Percentiles rank a stretch among this genome's conserved stretches.
Conservation (phyloP, 129 eudicot genomes). For the Tagetes erecta region DNA sequence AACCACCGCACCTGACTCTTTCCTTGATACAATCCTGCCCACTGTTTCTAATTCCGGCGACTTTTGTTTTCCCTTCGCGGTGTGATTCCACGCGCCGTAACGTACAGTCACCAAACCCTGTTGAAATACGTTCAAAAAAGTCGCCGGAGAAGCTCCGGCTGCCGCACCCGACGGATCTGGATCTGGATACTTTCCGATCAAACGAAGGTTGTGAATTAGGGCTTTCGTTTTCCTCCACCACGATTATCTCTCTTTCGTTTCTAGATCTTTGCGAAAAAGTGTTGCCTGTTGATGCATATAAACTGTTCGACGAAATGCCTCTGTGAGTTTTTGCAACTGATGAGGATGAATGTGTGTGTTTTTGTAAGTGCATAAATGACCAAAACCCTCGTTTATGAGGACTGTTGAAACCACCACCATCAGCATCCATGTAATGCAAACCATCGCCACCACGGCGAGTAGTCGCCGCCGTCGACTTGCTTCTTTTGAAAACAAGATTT, state of each 20-base stretch:
- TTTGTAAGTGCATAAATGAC: slow-evolving; percentile 64
- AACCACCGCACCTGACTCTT: slow-evolving; percentile 81
- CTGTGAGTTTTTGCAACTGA: slow-evolving; percentile 27
- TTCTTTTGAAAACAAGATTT: slow-evolving; percentile 54
- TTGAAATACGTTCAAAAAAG: slow-evolving; percentile 83
- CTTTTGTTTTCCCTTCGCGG: slow-evolving; percentile 62
- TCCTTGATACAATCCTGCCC: slow-evolving; percentile 58
- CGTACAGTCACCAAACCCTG: slow-evolving; percentile 91
- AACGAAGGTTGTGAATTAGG: slow-evolving; percentile 46
- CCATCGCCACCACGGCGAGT: slow-evolving; percentile 33
- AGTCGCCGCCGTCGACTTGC: slow-evolving; percentile 71
- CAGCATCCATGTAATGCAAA: slow-evolving; percentile 40
- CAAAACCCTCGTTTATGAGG: slow-evolving; percentile 66
- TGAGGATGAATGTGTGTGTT: slow-evolving; percentile 28
- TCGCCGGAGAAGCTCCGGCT: slow-evolving; percentile 96
- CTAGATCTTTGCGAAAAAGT: slow-evolving; percentile 19
- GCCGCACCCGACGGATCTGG: slow-evolving; percentile 97
- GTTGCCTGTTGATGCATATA: slow-evolving; percentile 19
- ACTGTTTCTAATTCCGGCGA: slow-evolving; percentile 30
- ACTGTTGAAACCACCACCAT: slow-evolving; percentile 27
- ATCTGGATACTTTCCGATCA: slow-evolving; percentile 76
- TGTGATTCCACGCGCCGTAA: slow-evolving; percentile 85
- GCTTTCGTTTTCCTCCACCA: slow-evolving; percentile 56
- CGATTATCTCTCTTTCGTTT: slow-evolving; percentile 17
- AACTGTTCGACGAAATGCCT: slow-evolving; percentile 39